A percentile compares a stretch with the other conserved stretches of the same genome.
phyloP scores from a whole-genome alignment of 2,329 filamentous ascomycete genomes.

The Scytalidium lignicola region DNA sequence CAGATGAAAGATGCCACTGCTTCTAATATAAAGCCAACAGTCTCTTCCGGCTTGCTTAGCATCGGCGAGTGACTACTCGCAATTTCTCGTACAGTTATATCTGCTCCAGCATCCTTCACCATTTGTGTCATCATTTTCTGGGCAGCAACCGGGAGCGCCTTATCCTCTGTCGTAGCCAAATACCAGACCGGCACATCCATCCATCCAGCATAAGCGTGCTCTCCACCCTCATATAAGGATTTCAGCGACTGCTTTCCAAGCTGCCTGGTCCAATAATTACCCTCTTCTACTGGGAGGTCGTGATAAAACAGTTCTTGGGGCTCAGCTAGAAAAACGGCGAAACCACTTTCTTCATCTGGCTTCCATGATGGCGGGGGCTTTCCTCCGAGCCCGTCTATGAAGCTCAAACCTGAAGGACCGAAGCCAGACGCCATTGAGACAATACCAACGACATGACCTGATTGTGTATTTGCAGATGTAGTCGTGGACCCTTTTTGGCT shows the following conservation, averaged over 20 bases:
- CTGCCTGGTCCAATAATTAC: constrained; percentile 32
- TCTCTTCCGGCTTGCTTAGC: constrained; percentile 34
- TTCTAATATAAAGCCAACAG: constrained; percentile 30
- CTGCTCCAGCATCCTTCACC: constrained; percentile 30
- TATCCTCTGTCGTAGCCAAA: constrained; percentile 34
- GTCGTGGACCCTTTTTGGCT: constrained; percentile 7
- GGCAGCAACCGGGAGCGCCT: constrained; percentile 29
- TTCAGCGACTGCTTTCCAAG: constrained; percentile 34
- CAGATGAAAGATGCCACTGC: constrained; percentile 28
- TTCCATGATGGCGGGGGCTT: constrained; percentile 32
- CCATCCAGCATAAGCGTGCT: constrained; percentile 23
- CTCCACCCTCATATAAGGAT: constrained; percentile 35
- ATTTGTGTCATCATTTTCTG: constrained; percentile 32
- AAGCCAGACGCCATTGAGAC: constrained; percentile 35
- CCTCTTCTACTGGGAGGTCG: constrained; percentile 36
- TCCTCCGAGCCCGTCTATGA: constrained; percentile 33
- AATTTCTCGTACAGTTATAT: constrained; percentile 32
- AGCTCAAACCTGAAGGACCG: constrained; percentile 26
- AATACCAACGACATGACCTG: constrained; percentile 33
- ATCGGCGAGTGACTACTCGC: constrained; percentile 38
- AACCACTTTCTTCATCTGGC: constrained; percentile 31
- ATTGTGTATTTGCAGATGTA: constrained; percentile 1
- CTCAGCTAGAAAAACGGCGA: constrained; percentile 28
- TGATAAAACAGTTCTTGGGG: constrained; percentile 38
- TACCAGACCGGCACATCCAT: constrained; percentile 28